Conservation (phyloP, 2,329 filamentous ascomycete species). For the Botrytis hyacinthi region DNA sequence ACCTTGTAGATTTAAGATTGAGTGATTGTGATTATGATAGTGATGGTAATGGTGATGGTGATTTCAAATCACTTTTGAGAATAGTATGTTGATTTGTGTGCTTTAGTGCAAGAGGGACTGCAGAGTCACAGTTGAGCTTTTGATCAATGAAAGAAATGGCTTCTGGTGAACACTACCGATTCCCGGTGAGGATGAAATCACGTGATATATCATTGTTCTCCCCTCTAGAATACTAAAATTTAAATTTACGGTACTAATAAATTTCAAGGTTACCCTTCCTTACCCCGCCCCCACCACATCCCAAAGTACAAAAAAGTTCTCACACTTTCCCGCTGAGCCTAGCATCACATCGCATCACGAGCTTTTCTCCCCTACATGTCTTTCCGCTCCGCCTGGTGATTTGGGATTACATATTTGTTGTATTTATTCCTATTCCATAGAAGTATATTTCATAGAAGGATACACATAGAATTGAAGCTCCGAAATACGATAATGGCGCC, state of each 20-base stretch:
- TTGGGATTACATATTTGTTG: too few relatives aligned
- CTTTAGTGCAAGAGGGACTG: neutral
- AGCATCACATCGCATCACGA: neutral
- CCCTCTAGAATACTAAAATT: too few relatives aligned
- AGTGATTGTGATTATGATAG: neutral
- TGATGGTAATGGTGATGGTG: too few relatives aligned
- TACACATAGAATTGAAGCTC: too few relatives aligned
- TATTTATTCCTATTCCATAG: too few relatives aligned
- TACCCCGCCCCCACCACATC: neutral
- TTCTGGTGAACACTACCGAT: neutral
- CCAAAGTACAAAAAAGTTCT: neutral
- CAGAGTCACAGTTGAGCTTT: neutral
- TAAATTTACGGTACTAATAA: too few relatives aligned
- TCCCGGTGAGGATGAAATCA: neutral
- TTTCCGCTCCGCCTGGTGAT: neutral
- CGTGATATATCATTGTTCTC: neutral
- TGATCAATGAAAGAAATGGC: neutral
- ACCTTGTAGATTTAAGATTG: neutral
- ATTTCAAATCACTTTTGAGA: neutral
- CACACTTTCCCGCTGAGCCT: neutral
- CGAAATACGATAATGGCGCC: constrained; percentile 50
- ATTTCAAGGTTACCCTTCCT: neutral
- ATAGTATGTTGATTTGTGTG: neutral
- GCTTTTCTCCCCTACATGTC: neutral
- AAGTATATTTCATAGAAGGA: neutral